A percentile compares a stretch with the other conserved stretches of the same genome.
phyloP scores from a whole-genome alignment of 345 rosid genomes.

The Brassica juncea region DNA sequence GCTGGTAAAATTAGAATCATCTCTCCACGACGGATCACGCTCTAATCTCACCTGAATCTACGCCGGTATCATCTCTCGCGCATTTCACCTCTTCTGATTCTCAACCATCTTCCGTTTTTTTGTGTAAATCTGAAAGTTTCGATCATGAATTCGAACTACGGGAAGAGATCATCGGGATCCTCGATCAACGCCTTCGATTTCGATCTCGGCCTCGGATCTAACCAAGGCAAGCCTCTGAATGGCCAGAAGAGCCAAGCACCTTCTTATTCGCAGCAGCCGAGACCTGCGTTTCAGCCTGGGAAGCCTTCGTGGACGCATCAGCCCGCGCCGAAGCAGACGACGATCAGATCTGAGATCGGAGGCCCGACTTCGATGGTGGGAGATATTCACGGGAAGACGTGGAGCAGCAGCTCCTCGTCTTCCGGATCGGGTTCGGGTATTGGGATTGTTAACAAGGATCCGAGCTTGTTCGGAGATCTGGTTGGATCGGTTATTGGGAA shows the following conservation, averaged over 20 bases:
- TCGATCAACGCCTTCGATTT: constrained; percentile 59
- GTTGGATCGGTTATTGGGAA: constrained; percentile 78
- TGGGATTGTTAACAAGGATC: constrained; percentile 70
- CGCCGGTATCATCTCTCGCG: constrained; percentile 9
- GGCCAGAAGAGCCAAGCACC: constrained; percentile 64
- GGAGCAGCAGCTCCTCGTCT: constrained; percentile 46
- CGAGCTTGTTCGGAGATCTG: constrained; percentile 86
- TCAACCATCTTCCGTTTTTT: not conserved
- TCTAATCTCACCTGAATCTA: constrained; percentile 11
- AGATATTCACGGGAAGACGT: constrained; percentile 86
- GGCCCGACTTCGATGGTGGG: constrained; percentile 85
- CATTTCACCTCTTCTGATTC: constrained; percentile 11
- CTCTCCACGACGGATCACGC: constrained; percentile 26
- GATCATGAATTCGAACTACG: constrained; percentile 63
- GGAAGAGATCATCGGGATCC: constrained; percentile 62
- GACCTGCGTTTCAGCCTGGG: constrained; percentile 70
- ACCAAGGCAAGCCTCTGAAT: constrained; percentile 60
- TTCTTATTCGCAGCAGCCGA: constrained; percentile 64
- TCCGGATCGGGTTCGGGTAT: constrained; percentile 51
- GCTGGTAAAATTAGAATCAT: constrained; percentile 14
- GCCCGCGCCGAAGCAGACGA: constrained; percentile 56
- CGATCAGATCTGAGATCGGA: constrained; percentile 42
- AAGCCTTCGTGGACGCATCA: constrained; percentile 92
- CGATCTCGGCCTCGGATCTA: constrained; percentile 79
- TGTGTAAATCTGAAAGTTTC: constrained; percentile 4